phyloP scores from a whole-genome alignment of 345 rosid species.

The Aethionema arabicum region DNA sequence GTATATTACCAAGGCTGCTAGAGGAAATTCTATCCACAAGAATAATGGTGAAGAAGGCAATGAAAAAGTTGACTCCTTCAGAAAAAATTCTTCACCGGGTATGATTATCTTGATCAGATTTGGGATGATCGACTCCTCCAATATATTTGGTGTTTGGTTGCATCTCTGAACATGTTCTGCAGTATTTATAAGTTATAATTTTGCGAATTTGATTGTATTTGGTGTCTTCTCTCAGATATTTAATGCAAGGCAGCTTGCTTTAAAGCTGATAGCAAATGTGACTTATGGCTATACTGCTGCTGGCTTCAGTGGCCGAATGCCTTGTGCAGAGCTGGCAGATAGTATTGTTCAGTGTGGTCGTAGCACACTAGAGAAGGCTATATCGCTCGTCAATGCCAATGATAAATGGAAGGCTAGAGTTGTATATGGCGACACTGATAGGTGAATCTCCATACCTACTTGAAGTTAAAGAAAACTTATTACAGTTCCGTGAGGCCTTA shows the following conservation, averaged over 20 bases:
- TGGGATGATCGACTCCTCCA: constrained; percentile 4
- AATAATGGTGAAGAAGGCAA: constrained; percentile 88
- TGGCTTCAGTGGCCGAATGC: constrained; percentile 99
- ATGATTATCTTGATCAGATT: constrained; percentile 36
- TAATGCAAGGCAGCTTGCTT: constrained; percentile 96
- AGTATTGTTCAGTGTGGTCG: constrained; percentile 99
- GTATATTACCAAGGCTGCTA: constrained; percentile 78
- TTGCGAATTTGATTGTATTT: constrained; percentile 14
- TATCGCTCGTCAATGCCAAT: constrained; percentile 68
- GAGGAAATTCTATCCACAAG: constrained; percentile 95
- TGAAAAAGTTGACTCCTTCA: constrained; percentile 81
- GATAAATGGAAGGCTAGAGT: constrained; percentile 83
- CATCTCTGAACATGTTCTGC: constrained; percentile 18
- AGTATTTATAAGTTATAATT: not conserved
- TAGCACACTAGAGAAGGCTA: constrained; percentile 86
- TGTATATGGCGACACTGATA: constrained; percentile 96
- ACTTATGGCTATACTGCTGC: constrained; percentile 99
- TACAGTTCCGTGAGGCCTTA: constrained; percentile 22
- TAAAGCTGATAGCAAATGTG: constrained; percentile 96
- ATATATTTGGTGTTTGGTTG: not conserved
- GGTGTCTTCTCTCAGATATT: constrained; percentile 67
- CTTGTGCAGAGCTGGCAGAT: constrained; percentile 99
- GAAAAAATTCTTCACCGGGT: constrained; percentile 85
- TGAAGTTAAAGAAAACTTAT: constrained; percentile 7
- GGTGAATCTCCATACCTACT: constrained; percentile 44